Base-by-base conservation (phyloP, 805 yeast genomes). In the Saccharomycopsis synnaedendra region DNA sequence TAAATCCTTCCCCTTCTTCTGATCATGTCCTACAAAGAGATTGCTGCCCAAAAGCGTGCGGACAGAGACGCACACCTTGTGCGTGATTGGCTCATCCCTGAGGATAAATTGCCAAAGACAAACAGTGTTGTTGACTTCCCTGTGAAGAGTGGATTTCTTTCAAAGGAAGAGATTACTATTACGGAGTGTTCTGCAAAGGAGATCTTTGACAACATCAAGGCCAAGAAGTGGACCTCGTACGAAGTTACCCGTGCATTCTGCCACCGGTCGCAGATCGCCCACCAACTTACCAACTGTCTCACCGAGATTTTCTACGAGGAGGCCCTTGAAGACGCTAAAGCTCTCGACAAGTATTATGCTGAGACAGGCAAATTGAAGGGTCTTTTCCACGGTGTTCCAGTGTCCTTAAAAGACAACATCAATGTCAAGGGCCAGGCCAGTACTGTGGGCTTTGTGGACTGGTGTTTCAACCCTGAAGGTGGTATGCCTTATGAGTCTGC, bases 321-420 rank as follows among this genome's bases (percentile, higher is more conserved):
- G 49, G 89, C 86, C 10, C 63, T 80, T 47, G 65, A 65, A 48
- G 67, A 71, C 48, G 87, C 87, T 4, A 61, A 70, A 55, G 67
- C 59, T 44, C 64, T 80, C 50, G 89, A 82, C 57, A 72, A 68
- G 19, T 70, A 72, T 57, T 75, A 56, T 48, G 61, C 58, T 46
- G 55, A 66, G 39, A 63, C 71, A 40, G 82, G 80, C 10, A 61
- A 71, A 2, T 41, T 55, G 59, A 58, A 74, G 35, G 85, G 85
- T 32, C 80, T 82, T 2, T 67, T 80, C 43, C 85, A 80, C 55
- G 87, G 87, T 1, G 60, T 80, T 30, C 86, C 86, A 3, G 64
- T 80, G 33, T 76, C 83, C 0, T 65, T 80, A 48, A 80, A 80
- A 51, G 81, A 60, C 45, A 61, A 59, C 44, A 57, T 56, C 45